These are phyloP conservation scores for Diplodia scrobiculata DNA, from an alignment of 2,329 filamentous ascomycete species.

Conservation along the genomic window DNA sequence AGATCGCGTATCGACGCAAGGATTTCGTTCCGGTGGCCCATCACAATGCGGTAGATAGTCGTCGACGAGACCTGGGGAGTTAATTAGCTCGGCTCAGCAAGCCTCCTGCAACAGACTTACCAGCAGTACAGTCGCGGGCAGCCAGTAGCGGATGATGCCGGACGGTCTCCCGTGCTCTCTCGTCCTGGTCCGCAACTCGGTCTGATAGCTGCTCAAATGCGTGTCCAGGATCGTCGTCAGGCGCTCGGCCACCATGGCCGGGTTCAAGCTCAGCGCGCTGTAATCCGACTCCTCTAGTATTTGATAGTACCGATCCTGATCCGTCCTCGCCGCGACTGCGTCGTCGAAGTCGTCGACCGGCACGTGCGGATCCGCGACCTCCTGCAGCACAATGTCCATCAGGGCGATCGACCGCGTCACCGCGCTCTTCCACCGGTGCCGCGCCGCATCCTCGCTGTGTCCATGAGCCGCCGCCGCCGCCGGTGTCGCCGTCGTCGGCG, in stretches of 20 bases:
- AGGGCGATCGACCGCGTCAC: slow-evolving; percentile 79
- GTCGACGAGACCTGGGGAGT: slow-evolving; percentile 63
- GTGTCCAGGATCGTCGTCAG: slow-evolving; percentile 69
- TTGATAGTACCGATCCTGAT: slow-evolving; percentile 52
- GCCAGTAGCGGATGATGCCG: slow-evolving; percentile 79
- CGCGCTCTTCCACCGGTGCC: slow-evolving; percentile 68
- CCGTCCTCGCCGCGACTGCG: slow-evolving; percentile 59
- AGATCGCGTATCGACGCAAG: slow-evolving; percentile 77
- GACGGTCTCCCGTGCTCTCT: slow-evolving; percentile 73
- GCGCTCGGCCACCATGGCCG: slow-evolving; percentile 64
- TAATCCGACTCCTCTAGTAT: slow-evolving; percentile 42
- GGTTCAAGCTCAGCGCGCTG: slow-evolving; percentile 40
- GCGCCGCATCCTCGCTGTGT: slow-evolving; percentile 51
- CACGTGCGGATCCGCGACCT: slow-evolving; percentile 65
- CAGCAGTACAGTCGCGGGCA: slow-evolving; percentile 70
- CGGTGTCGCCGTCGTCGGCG: slow-evolving; percentile 42
- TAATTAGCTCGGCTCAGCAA: slow-evolving; percentile 31
- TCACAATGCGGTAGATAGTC: slow-evolving; percentile 77
- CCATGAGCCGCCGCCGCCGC: slow-evolving; percentile 51
- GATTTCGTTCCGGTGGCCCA: slow-evolving; percentile 75
- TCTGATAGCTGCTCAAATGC: slow-evolving; percentile 68
- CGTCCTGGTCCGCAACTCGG: slow-evolving; percentile 59
- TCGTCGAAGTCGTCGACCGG: slow-evolving; percentile 59
- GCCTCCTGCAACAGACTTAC: not conserved
- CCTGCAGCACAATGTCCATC: slow-evolving; percentile 81